These are phyloP conservation scores for Agaricus blazei DNA, from an alignment of 768 basidiomycete species.

Conservation along the genomic window DNA sequence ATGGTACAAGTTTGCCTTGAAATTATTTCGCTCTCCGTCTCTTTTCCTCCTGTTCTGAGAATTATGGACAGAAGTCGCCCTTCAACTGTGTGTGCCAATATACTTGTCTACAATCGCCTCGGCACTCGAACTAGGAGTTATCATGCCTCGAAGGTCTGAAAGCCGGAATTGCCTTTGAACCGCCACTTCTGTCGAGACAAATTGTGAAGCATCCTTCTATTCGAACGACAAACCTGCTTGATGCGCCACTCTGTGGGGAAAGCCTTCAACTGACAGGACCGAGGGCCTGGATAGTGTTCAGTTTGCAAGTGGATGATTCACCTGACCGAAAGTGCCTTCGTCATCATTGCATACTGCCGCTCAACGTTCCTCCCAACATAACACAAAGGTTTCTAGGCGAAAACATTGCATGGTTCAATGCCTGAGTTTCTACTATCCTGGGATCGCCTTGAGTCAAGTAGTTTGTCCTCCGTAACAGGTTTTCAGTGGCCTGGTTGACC, in stretches of 20 bases:
- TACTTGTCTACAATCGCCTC: no score
- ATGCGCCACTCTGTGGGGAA: background rate
- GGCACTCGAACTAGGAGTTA: no score
- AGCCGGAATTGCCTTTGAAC: background rate
- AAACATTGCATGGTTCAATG: background rate
- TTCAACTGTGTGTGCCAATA: no score
- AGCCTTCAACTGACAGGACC: background rate
- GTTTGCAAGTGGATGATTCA: background rate
- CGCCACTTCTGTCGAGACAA: background rate
- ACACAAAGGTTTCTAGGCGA: no score
- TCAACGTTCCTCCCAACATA: no score
- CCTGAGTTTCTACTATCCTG: background rate
- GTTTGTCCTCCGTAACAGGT: constrained; percentile 3
- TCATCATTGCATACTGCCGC: no score
- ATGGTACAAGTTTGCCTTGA: background rate
- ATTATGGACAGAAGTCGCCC: background rate
- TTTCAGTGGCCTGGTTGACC: background rate
- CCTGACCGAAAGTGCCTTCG: background rate
- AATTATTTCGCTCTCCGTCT: no score
- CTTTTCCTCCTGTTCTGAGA: no score
- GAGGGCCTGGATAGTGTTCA: background rate
- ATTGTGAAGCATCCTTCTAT: background rate
- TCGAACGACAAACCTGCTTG: background rate
- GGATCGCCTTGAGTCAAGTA: background rate
- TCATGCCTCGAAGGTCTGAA: background rate